Evolutionary conservation across 192 early-diverging fungal species (phyloP), one percentile per base, ranked within the genome.

Genomic region (Entomortierella chlamydospora): DNA sequence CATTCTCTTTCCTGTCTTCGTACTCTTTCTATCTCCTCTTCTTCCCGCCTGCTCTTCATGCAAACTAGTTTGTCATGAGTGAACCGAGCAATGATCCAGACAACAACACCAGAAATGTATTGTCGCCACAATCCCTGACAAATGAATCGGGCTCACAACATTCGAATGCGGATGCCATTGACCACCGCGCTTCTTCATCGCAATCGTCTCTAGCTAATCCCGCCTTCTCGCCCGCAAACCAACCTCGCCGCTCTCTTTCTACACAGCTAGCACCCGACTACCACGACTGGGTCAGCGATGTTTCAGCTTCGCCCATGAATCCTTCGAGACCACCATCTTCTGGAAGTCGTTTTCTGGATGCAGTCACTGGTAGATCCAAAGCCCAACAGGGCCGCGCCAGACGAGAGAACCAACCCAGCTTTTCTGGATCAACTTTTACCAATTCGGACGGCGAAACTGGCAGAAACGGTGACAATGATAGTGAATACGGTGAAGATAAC

Each of bases 341-440:
- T 17, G n/a, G 34, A 4, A 73, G 39, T 43, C 61, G 71, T 1
- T 73, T 73, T 26, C 34, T 73, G 15, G 71, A 65, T 50, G 71
- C 71, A 13, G 71, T 73, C 23, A 65, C 71, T 37, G 63, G 71
- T 17, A 42, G 54, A n/a, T 23, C 39, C 49, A 73, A 73, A 7
- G 18, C 15, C 6, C 41, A 54, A 9, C 37, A 61, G 17, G 67
- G 67, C 4, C 74, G 74, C 9, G 43, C 61, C 18, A 55, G 74
- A 49, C 60, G 74, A 59, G 74, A 63, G 22, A 78, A 78, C 50
- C 74, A 78, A 15, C 67, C 74, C 50, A 78, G 74, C 29, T 70
- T 78, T 56, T 56, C 42, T 47, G 74, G 74, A 18, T 78, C 74
- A 7, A 60, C 74, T 18, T 66, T 78, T 41, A 64, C 58, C 7